Evolutionary conservation across 2,329 filamentous ascomycete genomes (phyloP).

Genomic region (Stemphylium vesicarium): DNA sequence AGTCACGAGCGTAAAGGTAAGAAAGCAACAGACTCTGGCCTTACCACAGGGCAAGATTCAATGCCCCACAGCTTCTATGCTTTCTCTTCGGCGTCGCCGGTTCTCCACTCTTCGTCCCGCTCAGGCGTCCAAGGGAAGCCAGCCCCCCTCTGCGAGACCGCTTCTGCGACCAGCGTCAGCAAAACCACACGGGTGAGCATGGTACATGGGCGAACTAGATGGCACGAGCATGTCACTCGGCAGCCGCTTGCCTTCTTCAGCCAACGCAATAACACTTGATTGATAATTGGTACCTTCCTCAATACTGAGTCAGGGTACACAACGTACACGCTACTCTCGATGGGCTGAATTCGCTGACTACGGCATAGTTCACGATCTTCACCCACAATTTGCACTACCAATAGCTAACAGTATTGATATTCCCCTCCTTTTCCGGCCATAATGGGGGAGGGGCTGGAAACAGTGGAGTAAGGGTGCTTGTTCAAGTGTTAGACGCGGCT

Average conservation of each 20-base stretch:
- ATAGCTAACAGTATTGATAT: too few species aligned
- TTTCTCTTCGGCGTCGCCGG: not conserved
- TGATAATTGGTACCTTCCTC: not conserved
- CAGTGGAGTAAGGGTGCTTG: too few species aligned
- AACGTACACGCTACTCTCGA: not conserved
- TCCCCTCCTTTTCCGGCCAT: too few species aligned
- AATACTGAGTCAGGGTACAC: not conserved
- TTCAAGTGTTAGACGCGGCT: too few species aligned
- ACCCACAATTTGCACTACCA: too few species aligned
- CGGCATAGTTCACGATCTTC: not conserved
- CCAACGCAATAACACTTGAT: too few species aligned
- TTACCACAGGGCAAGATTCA: not conserved
- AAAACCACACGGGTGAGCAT: not conserved
- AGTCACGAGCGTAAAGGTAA: not conserved
- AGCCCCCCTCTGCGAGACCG: not conserved
- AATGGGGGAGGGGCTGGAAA: too few species aligned
- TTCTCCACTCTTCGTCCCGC: constrained; percentile 8
- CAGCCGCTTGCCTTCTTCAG: too few species aligned
- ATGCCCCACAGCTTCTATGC: not conserved
- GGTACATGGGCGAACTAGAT: not conserved
- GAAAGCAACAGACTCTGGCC: not conserved
- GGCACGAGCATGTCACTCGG: not conserved
- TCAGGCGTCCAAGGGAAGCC: constrained; percentile 5
- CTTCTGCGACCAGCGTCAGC: constrained; percentile 1
- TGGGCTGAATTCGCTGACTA: not conserved